Evolutionary conservation across 2,329 filamentous ascomycete species (phyloP).

Genomic region (Alternaria brassicae): DNA sequence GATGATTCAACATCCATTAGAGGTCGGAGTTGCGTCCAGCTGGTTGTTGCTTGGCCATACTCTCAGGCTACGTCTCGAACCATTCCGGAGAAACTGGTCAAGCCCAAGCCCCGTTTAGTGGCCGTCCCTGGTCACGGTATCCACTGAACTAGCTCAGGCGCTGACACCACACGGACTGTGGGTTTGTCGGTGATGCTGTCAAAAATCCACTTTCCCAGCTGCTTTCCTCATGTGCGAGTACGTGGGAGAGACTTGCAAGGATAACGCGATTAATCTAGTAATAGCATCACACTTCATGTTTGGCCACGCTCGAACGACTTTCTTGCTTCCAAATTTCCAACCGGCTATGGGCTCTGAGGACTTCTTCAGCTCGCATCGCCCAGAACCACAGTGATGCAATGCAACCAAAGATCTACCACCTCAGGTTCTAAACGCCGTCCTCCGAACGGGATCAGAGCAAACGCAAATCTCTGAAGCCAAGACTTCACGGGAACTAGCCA

Average conservation of each 20-base stretch:
- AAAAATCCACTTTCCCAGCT: neutral
- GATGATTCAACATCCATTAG: neutral
- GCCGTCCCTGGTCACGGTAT: neutral
- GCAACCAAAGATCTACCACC: neutral
- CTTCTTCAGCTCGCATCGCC: neutral
- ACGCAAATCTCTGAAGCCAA: constrained; percentile 1
- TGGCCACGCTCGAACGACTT: neutral
- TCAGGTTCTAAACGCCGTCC: neutral
- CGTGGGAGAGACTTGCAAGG: constrained; percentile 1
- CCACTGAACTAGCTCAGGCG: constrained; percentile 1
- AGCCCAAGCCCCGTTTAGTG: neutral
- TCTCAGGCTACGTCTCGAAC: constrained; percentile 2
- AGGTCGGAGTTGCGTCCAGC: neutral
- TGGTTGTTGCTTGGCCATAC: constrained; percentile 1
- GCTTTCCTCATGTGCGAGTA: constrained; percentile 1
- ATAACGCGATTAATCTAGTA: neutral
- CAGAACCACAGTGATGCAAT: neutral
- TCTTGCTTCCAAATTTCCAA: neutral
- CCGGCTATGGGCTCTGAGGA: neutral
- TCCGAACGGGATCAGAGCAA: neutral
- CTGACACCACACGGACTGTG: neutral
- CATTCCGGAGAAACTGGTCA: neutral
- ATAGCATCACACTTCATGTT: neutral
- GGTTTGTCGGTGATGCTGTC: constrained; percentile 7
- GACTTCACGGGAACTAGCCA: constrained; percentile 5